Base-by-base conservation (phyloP, 2,329 filamentous ascomycete genomes). In the Beauveria caledonica region DNA sequence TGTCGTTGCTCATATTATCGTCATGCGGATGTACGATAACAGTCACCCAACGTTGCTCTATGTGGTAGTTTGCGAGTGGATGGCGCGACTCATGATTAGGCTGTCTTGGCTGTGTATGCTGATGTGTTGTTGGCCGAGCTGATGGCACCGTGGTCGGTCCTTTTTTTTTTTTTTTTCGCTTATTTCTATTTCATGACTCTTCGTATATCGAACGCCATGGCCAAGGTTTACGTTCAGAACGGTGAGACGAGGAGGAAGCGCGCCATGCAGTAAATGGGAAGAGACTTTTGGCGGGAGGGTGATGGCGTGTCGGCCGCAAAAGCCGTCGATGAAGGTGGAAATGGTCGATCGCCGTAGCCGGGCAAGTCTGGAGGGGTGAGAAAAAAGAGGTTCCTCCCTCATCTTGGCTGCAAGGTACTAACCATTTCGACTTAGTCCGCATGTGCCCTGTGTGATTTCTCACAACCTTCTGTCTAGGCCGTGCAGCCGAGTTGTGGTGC, bases 251-350 rank as follows among this genome's bases (percentile, higher is more conserved):
- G 25, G 27, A 9, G 15, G 7, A 25, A 19, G 39, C 21, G 33
- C 8, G 13, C 50, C 36, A 53, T n/a, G 33, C 33, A 36, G 11
- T 36, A 5, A 36, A 13, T 36, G 11, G 44, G 23, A 39, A 39
- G 23, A 57, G 19, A 21, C 42, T 29, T 58, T 49, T 21, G 23
- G 55, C 21, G 44, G 44, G 54, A 48, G 25, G n/a, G 8, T 23
- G 27, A 5, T 6, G 21, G 44, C n/a, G 55, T 42, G 55, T 40
- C 44, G 13, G 17, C 51, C 33, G 33, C 27, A 53, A 33, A 13
- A 39, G 27, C 25, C 17, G 57, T 60, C 57, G 57, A 60, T 60
- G 49, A 60, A 53, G 57, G 57, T 33, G 57, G 40, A 48, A 53
- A 60, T 53, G 27, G 49, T 60, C 57, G 57, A 60, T 60, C 57